Evolutionary conservation across 1,284 basidiomycete species (phyloP), one percentile per base, ranked within the genome.

Genomic region (Papiliotrema nemorosa): DNA sequence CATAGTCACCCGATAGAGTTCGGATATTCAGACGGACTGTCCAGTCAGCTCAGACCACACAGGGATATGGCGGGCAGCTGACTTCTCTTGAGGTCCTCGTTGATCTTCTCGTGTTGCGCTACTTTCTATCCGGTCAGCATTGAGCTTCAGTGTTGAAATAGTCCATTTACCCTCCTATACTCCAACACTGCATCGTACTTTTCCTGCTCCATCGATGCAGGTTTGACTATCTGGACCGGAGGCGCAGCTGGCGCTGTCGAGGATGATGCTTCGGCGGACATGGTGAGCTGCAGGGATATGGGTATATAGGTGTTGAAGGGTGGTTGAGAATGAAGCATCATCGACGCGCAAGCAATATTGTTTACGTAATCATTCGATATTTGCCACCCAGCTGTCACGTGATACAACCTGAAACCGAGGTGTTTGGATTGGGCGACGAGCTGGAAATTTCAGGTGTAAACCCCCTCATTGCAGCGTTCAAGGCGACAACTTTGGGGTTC

Each of bases 21-120:
- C 90, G 91, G 57, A 96, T 77, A 16, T 69, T 68, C 52, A 74
- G 31, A 36, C 73, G 71, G 50, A 73, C 73, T 75, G 54, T n/a
- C 24, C 13, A 27, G 34, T 50, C 20, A 40, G 27, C 20, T 47
- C 9, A 10, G 18, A 12, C 36, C 7, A 13, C 18, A 22, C 41
- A 7, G n/a, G 13, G 12, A 2, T 6, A 13, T 5, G 12, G 33
- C 26, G 25, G 36, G n/a, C 48, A 16, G 78, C 88, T 64, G 62
- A 93, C 90, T 78, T 61, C 84, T 88, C 82, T 93, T 94, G 59
- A 96, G 78, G 67, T 79, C 87, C 67, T 90, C 83, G 63, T 87
- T 87, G 63, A 83, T 86, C 49, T 79, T 78, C 77, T 90, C 88
- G 70, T 96, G 91, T 59, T 84, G 83, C 59, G 84, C 84, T 82